Evolutionary conservation across 2,329 filamentous ascomycete species (phyloP).

Genomic region (Pezicula neosporulosa): DNA sequence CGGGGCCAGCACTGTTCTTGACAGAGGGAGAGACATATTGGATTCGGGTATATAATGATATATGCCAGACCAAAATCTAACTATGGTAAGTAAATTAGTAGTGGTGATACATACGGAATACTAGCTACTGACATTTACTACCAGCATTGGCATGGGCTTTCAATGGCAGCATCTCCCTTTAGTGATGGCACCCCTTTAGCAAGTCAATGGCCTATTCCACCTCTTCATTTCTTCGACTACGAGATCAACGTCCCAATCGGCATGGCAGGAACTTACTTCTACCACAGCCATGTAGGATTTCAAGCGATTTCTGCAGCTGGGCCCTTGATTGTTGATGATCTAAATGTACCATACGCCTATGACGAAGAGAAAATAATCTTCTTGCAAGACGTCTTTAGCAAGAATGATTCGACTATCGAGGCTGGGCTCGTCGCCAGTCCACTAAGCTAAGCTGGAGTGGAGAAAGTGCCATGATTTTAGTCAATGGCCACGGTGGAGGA

Average conservation of each 20-base stretch:
- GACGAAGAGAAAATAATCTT: slow-evolving; percentile 57
- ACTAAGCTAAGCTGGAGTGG: slow-evolving; percentile 56
- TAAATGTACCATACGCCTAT: slow-evolving; percentile 50
- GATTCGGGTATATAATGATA: slow-evolving; percentile 53
- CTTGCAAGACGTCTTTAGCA: slow-evolving; percentile 54
- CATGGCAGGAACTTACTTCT: slow-evolving; percentile 52
- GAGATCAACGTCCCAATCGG: slow-evolving; percentile 41
- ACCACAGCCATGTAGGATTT: slow-evolving; percentile 52
- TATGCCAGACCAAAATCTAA: slow-evolving; percentile 43
- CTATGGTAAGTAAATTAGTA: slow-evolving; percentile 35
- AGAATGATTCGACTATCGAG: slow-evolving; percentile 49
- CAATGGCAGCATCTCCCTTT: slow-evolving; percentile 44
- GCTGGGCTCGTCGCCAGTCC: slow-evolving; percentile 43
- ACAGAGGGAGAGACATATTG: slow-evolving; percentile 40
- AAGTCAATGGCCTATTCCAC: slow-evolving; percentile 51
- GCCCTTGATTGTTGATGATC: slow-evolving; percentile 43
- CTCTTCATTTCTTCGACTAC: slow-evolving; percentile 52
- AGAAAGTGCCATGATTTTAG: slow-evolving; percentile 51
- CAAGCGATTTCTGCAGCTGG: slow-evolving; percentile 46
- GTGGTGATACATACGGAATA: not conserved
- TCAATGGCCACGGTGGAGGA: slow-evolving; percentile 53
- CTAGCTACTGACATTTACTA: slow-evolving; percentile 1
- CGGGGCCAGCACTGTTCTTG: slow-evolving; percentile 41
- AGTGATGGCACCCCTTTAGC: slow-evolving; percentile 47
- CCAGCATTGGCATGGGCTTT: slow-evolving; percentile 54